These are phyloP conservation scores for Zygnema circumcarinatum DNA, from an alignment of 139 green algal genomes.

Conservation along the genomic window DNA sequence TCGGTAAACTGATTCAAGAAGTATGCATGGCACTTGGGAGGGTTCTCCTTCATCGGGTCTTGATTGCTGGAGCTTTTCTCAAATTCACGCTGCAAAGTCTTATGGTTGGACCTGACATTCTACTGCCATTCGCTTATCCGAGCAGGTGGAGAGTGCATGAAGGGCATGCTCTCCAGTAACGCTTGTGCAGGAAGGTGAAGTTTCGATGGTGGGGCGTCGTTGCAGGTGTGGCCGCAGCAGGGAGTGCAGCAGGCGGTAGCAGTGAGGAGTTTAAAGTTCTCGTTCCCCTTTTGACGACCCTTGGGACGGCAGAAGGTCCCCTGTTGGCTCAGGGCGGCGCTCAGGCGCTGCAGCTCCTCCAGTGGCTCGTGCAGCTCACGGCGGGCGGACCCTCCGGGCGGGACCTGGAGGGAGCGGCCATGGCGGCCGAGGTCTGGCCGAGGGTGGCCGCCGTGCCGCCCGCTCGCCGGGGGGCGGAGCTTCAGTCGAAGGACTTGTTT, in stretches of 20 bases:
- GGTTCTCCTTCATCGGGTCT: too few relatives aligned
- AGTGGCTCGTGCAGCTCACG: conserved; percentile 29
- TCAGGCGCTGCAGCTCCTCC: conserved; percentile 2
- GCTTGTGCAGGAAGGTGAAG: too few relatives aligned
- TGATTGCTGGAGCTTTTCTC: too few relatives aligned
- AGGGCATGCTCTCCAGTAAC: too few relatives aligned
- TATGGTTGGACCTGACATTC: too few relatives aligned
- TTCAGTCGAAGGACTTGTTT: conserved; percentile 17
- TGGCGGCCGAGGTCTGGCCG: conserved; percentile 42
- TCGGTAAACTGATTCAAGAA: not conserved
- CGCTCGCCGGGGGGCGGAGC: not conserved
- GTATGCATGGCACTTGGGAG: too few relatives aligned
- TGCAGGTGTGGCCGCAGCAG: not conserved
- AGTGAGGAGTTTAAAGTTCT: too few relatives aligned
- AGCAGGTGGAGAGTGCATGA: too few relatives aligned
- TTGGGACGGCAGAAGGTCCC: conserved; percentile 20
- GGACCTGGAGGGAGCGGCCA: conserved; percentile 40
- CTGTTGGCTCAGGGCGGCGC: conserved; percentile 1
- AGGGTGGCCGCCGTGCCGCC: conserved; percentile 13
- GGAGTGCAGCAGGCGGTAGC: not conserved
- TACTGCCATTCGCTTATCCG: too few relatives aligned
- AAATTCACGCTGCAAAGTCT: too few relatives aligned
- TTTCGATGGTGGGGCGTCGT: not conserved
- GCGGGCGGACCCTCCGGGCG: not conserved
- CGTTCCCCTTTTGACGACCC: not conserved